Conservation (phyloP, 192 early-diverging fungal species). For the Spizellomyces punctatus region DNA sequence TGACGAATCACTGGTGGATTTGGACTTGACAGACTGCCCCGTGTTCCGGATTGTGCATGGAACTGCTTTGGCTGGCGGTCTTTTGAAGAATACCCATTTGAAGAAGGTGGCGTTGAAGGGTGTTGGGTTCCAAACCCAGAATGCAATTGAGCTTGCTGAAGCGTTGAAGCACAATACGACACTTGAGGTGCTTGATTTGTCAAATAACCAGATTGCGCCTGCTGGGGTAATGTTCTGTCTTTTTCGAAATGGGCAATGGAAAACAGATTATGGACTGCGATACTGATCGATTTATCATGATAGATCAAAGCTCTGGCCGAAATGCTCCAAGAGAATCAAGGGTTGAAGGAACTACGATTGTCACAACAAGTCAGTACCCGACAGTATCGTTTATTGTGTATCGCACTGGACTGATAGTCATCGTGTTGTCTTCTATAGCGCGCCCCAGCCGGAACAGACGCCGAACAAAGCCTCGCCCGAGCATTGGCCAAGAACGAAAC, state of each 20-base stretch:
- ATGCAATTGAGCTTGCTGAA: slow-evolving; percentile 43
- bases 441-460: slow-evolving; percentile 48
- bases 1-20: slow-evolving; percentile 38
- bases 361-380: slow-evolving; percentile 32
- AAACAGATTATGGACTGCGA: no score
- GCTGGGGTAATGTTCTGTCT: slow-evolving; percentile 25
- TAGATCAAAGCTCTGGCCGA: slow-evolving; percentile 53
- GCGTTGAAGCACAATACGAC: slow-evolving; percentile 35
- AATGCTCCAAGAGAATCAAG: slow-evolving; percentile 39
- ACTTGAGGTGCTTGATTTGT: slow-evolving; percentile 45
- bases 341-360: slow-evolving; percentile 44
- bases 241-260: no score
- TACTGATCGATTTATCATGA: not conserved
- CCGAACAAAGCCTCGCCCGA: slow-evolving; percentile 49
- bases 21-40: slow-evolving; percentile 52
- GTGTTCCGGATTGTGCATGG: slow-evolving; percentile 43
- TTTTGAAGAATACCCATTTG: slow-evolving; percentile 45
- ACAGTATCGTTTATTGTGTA: no score
- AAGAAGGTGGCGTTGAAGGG: slow-evolving; percentile 40
- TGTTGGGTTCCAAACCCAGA: slow-evolving; percentile 30
- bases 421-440: slow-evolving; percentile 7
- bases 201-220: slow-evolving; percentile 49
- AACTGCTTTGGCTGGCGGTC: slow-evolving; percentile 39
- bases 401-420: not conserved
- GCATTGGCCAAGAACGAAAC: slow-evolving; percentile 50